Base-by-base conservation (phyloP, 306 rosid genomes). In the Echinosophora koreensis region DNA sequence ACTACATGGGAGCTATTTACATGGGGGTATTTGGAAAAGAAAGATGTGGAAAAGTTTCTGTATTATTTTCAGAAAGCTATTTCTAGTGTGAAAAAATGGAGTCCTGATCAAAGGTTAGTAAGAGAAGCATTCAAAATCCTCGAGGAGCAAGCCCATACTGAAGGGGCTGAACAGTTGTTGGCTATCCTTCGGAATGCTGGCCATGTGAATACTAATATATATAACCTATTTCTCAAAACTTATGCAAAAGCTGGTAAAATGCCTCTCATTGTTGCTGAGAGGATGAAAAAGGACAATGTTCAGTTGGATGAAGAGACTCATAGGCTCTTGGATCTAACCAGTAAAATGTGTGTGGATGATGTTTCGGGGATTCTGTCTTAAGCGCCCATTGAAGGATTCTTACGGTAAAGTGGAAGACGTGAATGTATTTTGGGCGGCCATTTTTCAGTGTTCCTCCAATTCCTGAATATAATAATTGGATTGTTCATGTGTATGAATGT, bases 1-100 rank as follows among this genome's bases (percentile, higher is more conserved):
- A 86, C 96, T 17, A 88, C 99, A 8, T 95, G 89, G 92, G 97
- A 95, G 88, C 88, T 92, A 59, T 89, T 95, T 66, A 83, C 97
- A 13, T 83, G 88, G 91, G 92, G 91, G n/a, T 89, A 83, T 86
- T 71, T 89, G 84, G 84, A 87, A 75, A 83, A 60, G 85, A 77
- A 86, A 57, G 76, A 80, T 64, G 88, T 81, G 22, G 88, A 79
- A 8, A 90, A 85, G 12, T 90, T 78, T 73, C 80, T 95, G 14
- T 71, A 84, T 38, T 84, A 82, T 85, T 90, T 95, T 51, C 46
- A 78, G 71, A 88, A 87, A 76, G 92, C 96, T 65, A 68, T 89
- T 77, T 83, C 83, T 55, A 88, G 96, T 22, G 99, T 92, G 77
- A 88, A 73, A 70, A 84, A 76, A 72, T 95, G 99, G 97, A 82